These are phyloP conservation scores for barley (Hordeum vulgare) DNA, from an alignment of 176 grass and related monocot species.

Conservation along the genomic window DNA sequence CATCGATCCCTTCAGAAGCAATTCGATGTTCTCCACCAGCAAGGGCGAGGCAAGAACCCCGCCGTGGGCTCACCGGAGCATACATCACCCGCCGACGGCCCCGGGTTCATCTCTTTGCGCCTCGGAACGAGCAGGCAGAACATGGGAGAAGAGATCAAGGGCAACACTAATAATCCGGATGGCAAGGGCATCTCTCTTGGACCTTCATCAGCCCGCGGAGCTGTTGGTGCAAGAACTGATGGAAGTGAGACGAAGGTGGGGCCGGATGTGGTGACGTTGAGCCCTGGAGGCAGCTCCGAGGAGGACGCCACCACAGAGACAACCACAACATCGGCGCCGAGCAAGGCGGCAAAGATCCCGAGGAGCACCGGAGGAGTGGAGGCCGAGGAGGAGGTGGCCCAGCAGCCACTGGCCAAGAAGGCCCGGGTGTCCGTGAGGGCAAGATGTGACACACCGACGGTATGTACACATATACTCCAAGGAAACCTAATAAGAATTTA, in stretches of 20 bases:
- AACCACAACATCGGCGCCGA: slow-evolving; percentile 27
- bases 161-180: background rate
- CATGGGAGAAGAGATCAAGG: slow-evolving; percentile 27
- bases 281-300: slow-evolving; percentile 54
- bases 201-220: slow-evolving; percentile 32
- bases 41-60: slow-evolving; percentile 21
- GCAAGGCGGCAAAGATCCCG: slow-evolving; percentile 41
- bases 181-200: slow-evolving; percentile 40
- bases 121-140: slow-evolving; percentile 39
- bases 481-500: too few species aligned
- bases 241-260: background rate
- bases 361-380: background rate
- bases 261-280: slow-evolving; percentile 30
- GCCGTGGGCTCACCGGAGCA: background rate
- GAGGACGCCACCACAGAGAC: background rate
- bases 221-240: slow-evolving; percentile 18
- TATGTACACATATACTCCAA: background rate
- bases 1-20: slow-evolving; percentile 64
- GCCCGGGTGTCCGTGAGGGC: slow-evolving; percentile 71
- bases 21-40: slow-evolving; percentile 34
- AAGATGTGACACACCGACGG: slow-evolving; percentile 69
- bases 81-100: background rate
- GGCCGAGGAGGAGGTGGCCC: slow-evolving; percentile 32
- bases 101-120: slow-evolving; percentile 37
- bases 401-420: slow-evolving; percentile 55